These are phyloP conservation scores for Bolboschoenoplectus hybrid DNA, from an alignment of 202 grass and related monocot genomes.

Conservation along the genomic window DNA sequence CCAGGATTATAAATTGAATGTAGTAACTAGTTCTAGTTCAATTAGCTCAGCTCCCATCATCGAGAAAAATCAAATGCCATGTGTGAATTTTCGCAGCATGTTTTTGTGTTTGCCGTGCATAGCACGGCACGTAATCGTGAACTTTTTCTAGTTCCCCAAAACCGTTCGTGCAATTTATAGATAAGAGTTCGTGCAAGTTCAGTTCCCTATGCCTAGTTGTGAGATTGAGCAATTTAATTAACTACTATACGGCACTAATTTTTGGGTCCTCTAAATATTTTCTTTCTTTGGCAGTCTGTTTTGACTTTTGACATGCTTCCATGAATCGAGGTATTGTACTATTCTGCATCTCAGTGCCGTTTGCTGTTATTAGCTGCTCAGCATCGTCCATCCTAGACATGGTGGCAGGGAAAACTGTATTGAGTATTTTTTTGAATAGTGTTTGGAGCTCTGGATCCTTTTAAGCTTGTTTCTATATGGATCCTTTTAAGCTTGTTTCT, in stretches of 20 bases:
- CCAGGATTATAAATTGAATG: background rate
- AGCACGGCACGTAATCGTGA: constrained; percentile 48
- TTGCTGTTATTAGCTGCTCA: too few species aligned
- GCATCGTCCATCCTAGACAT: too few species aligned
- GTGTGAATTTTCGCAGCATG: background rate
- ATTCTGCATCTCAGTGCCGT: too few species aligned
- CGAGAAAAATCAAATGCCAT: constrained; percentile 21
- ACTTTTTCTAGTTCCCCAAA: constrained; percentile 23
- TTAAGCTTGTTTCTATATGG: too few species aligned
- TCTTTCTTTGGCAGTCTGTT: background rate
- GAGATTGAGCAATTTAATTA: background rate
- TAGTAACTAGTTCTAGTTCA: constrained; percentile 21
- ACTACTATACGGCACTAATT: background rate
- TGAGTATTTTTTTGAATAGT: too few species aligned
- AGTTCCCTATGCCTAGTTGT: constrained; percentile 2
- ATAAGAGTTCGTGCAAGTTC: background rate
- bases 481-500: background rate
- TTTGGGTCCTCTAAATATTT: background rate
- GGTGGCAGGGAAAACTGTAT: too few species aligned
- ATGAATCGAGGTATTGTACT: too few species aligned
- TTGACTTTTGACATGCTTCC: constrained; percentile 4
- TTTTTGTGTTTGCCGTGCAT: constrained; percentile 30
- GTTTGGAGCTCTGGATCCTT: too few species aligned
- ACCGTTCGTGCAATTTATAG: constrained; percentile 21
- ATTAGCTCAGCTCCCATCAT: background rate